Conservation (phyloP, 805 yeast genomes). For the Schwanniomyces vanrijiae region DNA sequence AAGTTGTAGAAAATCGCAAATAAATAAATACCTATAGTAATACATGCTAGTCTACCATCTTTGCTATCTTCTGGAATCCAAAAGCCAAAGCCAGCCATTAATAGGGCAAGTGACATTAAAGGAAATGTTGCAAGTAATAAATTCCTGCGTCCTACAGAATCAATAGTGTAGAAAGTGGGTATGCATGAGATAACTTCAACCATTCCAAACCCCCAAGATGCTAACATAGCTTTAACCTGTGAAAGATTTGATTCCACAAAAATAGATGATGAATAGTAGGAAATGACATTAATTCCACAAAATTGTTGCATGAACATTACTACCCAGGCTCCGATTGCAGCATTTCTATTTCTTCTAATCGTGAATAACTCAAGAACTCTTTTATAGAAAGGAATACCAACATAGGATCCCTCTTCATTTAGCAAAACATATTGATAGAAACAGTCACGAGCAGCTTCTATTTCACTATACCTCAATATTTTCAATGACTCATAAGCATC, state of each 20-base stretch:
- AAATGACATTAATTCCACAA: constrained; percentile 15
- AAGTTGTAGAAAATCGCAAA: constrained; percentile 19
- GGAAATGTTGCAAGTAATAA: constrained; percentile 25
- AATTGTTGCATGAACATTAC: constrained; percentile 16
- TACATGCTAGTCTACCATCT: constrained; percentile 18
- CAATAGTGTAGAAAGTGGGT: constrained; percentile 25
- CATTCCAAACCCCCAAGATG: constrained; percentile 14
- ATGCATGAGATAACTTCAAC: constrained; percentile 9
- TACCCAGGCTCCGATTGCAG: constrained; percentile 9
- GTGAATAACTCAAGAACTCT: constrained; percentile 7
- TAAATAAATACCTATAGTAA: constrained; percentile 22
- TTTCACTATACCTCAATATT: constrained; percentile 7
- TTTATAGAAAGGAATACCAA: neutral
- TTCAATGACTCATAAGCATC: constrained; percentile 13
- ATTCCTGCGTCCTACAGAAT: constrained; percentile 23
- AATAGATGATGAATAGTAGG: constrained; percentile 10
- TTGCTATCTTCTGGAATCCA: constrained; percentile 12
- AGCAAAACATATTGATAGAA: constrained; percentile 7
- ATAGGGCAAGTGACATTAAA: constrained; percentile 19
- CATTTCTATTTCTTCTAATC: constrained; percentile 10
- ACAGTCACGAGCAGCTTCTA: constrained; percentile 13
- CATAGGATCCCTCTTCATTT: constrained; percentile 5
- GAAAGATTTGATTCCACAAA: constrained; percentile 10
- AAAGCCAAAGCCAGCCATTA: constrained; percentile 25
- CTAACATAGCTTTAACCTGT: constrained; percentile 9